phyloP scores from a whole-genome alignment of 148 eudicot species.

The Cornus suecica region DNA sequence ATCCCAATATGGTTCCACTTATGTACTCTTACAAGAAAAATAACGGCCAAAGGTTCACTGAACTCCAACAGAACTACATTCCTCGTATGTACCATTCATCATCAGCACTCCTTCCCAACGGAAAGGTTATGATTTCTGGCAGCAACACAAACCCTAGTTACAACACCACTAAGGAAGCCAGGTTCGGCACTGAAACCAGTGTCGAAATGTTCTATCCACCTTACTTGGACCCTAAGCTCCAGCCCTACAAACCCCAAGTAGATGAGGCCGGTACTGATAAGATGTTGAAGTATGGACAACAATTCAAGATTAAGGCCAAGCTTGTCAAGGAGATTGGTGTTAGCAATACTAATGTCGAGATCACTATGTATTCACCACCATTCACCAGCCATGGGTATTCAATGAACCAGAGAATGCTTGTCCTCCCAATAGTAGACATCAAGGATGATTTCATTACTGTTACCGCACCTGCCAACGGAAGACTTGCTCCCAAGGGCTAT shows the following conservation, averaged over 20 bases:
- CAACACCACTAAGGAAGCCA: constrained; percentile 5
- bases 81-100: constrained; percentile 82
- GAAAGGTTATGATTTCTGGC: constrained; percentile 64
- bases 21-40: constrained; percentile 43
- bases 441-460: constrained; percentile 18
- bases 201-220: constrained; percentile 79
- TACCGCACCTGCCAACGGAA: constrained; percentile 43
- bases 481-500: constrained; percentile 76
- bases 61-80: constrained; percentile 26
- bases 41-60: constrained; percentile 42
- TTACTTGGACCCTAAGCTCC: constrained; percentile 42
- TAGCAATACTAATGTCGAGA: constrained; percentile 28
- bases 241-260: constrained; percentile 17
- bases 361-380: constrained; percentile 63
- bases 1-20: constrained; percentile 48
- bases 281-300: constrained; percentile 27
- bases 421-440: constrained; percentile 12
- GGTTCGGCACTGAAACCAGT: constrained; percentile 58
- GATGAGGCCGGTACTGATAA: background rate
- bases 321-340: background rate
- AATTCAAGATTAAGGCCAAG: constrained; percentile 18
- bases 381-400: constrained; percentile 96
- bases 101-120: constrained; percentile 53
- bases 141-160: constrained; percentile 59
- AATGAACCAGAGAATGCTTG: constrained; percentile 59